Percentiles rank a stretch among this genome's conserved stretches.
These are phyloP conservation scores for Lolium rigidum DNA, from an alignment of 176 grass and related monocot species.

Conservation along the genomic window DNA sequence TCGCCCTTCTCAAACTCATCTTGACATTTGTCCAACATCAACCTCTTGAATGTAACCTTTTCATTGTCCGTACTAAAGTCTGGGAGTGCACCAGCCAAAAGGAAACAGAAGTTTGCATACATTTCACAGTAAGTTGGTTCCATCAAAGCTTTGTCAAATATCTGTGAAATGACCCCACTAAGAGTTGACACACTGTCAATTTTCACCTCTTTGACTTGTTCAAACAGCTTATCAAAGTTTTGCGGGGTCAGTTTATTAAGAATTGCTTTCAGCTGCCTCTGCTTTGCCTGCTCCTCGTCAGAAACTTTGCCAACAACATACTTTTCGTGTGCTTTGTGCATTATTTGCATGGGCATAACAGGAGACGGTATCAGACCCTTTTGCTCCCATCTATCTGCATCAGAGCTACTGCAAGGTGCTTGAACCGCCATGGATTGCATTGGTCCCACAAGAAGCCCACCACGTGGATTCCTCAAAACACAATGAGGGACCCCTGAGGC, in stretches of 20 bases:
- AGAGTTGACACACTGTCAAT: slow-evolving; percentile 79
- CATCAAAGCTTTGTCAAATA: slow-evolving; percentile 98
- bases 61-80: slow-evolving; percentile 79
- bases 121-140: slow-evolving; percentile 99
- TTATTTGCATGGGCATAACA: slow-evolving; percentile 64
- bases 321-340: slow-evolving; percentile 91
- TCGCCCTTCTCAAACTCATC: slow-evolving; percentile 98
- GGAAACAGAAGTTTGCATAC: slow-evolving; percentile 88
- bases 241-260: slow-evolving; percentile 95
- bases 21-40: slow-evolving; percentile 92
- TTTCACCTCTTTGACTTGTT: slow-evolving; percentile 76
- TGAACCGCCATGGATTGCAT: slow-evolving; percentile 54
- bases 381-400: slow-evolving; percentile 92
- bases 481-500: slow-evolving; percentile 64
- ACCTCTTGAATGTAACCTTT: slow-evolving; percentile 90
- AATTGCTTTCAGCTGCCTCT: slow-evolving; percentile 83
- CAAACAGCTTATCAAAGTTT: slow-evolving; percentile 97
- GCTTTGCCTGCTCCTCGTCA: slow-evolving; percentile 76
- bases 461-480: slow-evolving; percentile 76
- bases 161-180: slow-evolving; percentile 86
- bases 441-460: slow-evolving; percentile 66
- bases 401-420: slow-evolving; percentile 62
- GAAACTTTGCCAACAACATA: slow-evolving; percentile 79
- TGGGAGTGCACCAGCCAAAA: slow-evolving; percentile 70
- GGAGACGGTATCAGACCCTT: slow-evolving; percentile 86